Evolutionary conservation across 2,329 filamentous ascomycete genomes (phyloP).

Genomic region (Aspergillus quadricinctus): DNA sequence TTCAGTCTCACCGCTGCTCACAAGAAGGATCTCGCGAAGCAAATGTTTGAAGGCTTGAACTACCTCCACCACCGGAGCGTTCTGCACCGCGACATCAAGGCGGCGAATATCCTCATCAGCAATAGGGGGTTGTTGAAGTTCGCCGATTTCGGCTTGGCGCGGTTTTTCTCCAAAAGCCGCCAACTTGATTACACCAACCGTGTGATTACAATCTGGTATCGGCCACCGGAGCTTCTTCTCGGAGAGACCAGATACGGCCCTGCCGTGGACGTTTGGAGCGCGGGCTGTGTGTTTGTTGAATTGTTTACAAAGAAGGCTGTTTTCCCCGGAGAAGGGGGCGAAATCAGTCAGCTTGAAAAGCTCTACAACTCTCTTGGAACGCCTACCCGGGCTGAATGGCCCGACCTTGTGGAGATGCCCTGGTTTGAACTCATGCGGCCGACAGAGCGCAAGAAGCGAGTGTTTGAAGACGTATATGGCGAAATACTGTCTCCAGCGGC

Average conservation of each 20-base stretch:
- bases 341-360: slow-evolving; percentile 92
- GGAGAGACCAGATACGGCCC: slow-evolving; percentile 88
- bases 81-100: slow-evolving; percentile 95
- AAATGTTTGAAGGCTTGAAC: slow-evolving; percentile 89
- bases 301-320: slow-evolving; percentile 93
- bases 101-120: slow-evolving; percentile 93
- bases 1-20: slow-evolving; percentile 81
- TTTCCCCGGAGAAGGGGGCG: slow-evolving; percentile 92
- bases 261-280: slow-evolving; percentile 93
- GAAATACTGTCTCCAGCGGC: slow-evolving; percentile 73
- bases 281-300: slow-evolving; percentile 92
- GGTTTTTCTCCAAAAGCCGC: slow-evolving; percentile 90
- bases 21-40: slow-evolving; percentile 87
- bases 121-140: slow-evolving; percentile 84
- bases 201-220: slow-evolving; percentile 98
- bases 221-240: slow-evolving; percentile 81
- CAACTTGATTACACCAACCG: slow-evolving; percentile 96
- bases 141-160: slow-evolving; percentile 91
- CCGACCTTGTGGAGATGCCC: slow-evolving; percentile 83
- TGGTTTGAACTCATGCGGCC: slow-evolving; percentile 94
- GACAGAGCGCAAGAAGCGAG: slow-evolving; percentile 63
- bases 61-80: slow-evolving; percentile 93
- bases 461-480: slow-evolving; percentile 79
- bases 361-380: slow-evolving; percentile 93
- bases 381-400: slow-evolving; percentile 80